These are phyloP conservation scores for Juncus effusus DNA, from an alignment of 176 grass and related monocot species.

Conservation along the genomic window DNA sequence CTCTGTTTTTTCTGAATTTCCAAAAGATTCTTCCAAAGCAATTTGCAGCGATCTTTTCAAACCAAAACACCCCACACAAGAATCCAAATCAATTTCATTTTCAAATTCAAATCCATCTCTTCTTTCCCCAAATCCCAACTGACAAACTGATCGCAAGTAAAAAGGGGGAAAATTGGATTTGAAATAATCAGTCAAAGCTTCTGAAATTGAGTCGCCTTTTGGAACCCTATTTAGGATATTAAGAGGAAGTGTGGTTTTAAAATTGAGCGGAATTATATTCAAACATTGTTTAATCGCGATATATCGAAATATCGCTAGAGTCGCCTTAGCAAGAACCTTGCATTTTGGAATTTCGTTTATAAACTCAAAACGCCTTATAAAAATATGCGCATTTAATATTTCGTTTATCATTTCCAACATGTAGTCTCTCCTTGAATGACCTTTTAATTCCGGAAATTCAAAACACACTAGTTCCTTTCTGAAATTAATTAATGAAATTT, in stretches of 20 bases:
- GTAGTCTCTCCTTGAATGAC: conserved; percentile 72
- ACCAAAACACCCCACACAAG: conserved; percentile 51
- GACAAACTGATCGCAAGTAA: conserved; percentile 60
- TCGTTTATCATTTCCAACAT: conserved; percentile 74
- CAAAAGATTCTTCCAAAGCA: conserved; percentile 81
- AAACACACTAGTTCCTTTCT: conserved; percentile 75
- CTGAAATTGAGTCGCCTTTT: conserved; percentile 79
- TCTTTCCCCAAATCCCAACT: conserved; percentile 64
- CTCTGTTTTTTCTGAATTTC: conserved; percentile 61
- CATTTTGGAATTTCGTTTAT: conserved; percentile 48
- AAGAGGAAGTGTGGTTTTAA: conserved; percentile 82
- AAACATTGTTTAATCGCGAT: conserved; percentile 81
- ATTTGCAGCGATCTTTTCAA: conserved; percentile 58
- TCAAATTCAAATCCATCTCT: conserved; percentile 43
- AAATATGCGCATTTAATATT: conserved; percentile 76
- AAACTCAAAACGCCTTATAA: conserved; percentile 78
- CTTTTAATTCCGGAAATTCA: conserved; percentile 73
- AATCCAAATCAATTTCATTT: conserved; percentile 39
- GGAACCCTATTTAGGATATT: conserved; percentile 89
- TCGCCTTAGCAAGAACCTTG: conserved; percentile 72
- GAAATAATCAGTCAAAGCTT: conserved; percentile 70
- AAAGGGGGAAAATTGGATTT: conserved; percentile 54
- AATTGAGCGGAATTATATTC: conserved; percentile 66
- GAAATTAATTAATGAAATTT: conserved; percentile 26
- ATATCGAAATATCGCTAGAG: conserved; percentile 72